These are phyloP conservation scores for Termitomyces heimii DNA, from an alignment of 768 basidiomycete genomes.

Conservation along the genomic window DNA sequence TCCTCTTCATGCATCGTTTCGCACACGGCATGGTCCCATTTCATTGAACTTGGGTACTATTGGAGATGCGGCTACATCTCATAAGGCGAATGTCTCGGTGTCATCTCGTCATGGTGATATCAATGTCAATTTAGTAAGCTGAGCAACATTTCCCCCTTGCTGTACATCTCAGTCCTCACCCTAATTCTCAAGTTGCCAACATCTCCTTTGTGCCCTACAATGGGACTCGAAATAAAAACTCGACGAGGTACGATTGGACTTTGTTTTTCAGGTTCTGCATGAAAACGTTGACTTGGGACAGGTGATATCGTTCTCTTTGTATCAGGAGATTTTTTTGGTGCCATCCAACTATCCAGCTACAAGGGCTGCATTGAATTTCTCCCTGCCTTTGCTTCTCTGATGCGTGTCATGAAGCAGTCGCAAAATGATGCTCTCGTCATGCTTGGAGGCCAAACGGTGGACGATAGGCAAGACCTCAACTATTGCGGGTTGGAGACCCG, in stretches of 20 bases:
- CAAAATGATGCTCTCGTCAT: slow-evolving; percentile 33
- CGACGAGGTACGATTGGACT: slow-evolving; percentile 22
- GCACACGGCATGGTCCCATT: slow-evolving; percentile 33
- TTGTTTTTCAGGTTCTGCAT: background rate
- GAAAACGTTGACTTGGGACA: background rate
- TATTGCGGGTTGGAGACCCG: slow-evolving; percentile 33
- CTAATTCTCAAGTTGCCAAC: slow-evolving; percentile 23
- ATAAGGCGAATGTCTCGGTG: slow-evolving; percentile 32
- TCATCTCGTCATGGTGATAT: slow-evolving; percentile 31
- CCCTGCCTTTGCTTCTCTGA: slow-evolving; percentile 20
- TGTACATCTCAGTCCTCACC: background rate
- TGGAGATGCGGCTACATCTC: slow-evolving; percentile 22
- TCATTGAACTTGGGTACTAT: slow-evolving; percentile 31
- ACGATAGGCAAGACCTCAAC: slow-evolving; percentile 21
- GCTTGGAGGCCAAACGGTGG: slow-evolving; percentile 21
- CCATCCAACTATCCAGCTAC: slow-evolving; percentile 21
- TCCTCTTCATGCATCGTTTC: slow-evolving; percentile 34
- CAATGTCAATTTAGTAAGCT: slow-evolving; percentile 33
- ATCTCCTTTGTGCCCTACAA: slow-evolving; percentile 24
- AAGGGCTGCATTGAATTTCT: slow-evolving; percentile 20
- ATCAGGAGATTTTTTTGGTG: slow-evolving; percentile 22
- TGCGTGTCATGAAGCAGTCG: slow-evolving; percentile 21
- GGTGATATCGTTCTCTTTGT: slow-evolving; percentile 22
- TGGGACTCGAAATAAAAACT: slow-evolving; percentile 30
- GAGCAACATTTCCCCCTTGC: slow-evolving; percentile 2